Evolutionary conservation across 2,329 filamentous ascomycete species (phyloP), one percentile per base, ranked within the genome.

Genomic region (Immersiporthe knoxdaviesiana): DNA sequence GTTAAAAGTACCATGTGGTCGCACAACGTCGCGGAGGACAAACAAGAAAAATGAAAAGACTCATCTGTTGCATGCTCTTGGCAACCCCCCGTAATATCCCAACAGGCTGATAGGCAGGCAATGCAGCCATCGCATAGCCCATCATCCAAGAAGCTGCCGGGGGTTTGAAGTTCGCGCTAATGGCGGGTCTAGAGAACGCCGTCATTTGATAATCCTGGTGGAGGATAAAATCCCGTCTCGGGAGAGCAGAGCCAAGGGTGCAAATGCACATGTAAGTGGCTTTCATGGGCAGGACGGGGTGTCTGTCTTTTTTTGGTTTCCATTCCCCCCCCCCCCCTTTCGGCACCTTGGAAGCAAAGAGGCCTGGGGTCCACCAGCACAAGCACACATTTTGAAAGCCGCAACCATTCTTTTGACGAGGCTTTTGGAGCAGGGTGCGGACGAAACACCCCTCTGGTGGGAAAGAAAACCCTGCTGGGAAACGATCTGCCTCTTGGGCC

Each of bases 401-500:
- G 52, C 27, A 24, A 32, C 52, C 12, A 32, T 24, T 14, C 27
- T 56, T 8, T 30, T 27, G n/a, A 24, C 14, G 24, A 30, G 27
- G 52, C 52, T 16, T n/a, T n/a, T 56, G 10, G 21, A 35, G 16
- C 18, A 59, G 30, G 24, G 30, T 61, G 16, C 24, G 14, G 4
- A 44, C 32, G 37, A 35, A n/a, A n/a, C n/a, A n/a, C n/a, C 30
- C 4, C 30, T 21, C 5, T 44, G 41, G 41, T 44, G 44, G 21
- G 44, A 47, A 47, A 47, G 44, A 47, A 14, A n/a, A 37, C 59
- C 37, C 4, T 27, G 14, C 24, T 12, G 18, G 39, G 59, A 37
- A 62, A 44, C 16, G 59, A 62, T 62, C 59, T 16, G 59, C 59
- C 24, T 16, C 61, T 63, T 63, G 61, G 61, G 61, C 61, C 41